Evolutionary conservation across 192 early-diverging fungal species (phyloP), one percentile per base, ranked within the genome.

Genomic region (Backusella mclennaniae): DNA sequence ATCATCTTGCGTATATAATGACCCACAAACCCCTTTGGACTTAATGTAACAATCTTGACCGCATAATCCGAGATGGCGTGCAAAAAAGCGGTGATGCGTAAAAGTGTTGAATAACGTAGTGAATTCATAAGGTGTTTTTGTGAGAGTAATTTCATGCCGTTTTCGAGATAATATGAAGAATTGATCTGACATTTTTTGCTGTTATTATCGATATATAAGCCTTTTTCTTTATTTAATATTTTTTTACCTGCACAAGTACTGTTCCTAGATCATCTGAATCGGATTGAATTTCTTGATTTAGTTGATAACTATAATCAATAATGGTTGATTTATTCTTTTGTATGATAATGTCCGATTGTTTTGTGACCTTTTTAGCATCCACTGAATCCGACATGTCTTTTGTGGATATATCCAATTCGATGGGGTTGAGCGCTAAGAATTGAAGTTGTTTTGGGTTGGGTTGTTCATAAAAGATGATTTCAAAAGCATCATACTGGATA

Each of bases 341-440:
- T 2, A 59, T 26, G 3, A 26, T 2, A 23, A 49, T 73, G 1
- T 70, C 52, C 8, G 70, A 38, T 53, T 68, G 63, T 17, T 74
- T 46, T 6, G 67, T 74, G 2, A 67, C 23, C 21, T 41, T 33
- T 23, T 67, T 36, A 3, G 39, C 15, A 29, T 14, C 38, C 3
- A n/a, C 29, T 1, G 39, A 26, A 38, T 17, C 35, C 17, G 69
- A 49, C 23, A 63, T 71, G 9, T 76, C 74, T 59, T 76, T 76
- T 11, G 73, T 72, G 4, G 90, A 89, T 3, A 94, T 86, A 75
- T 94, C 93, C 3, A 94, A 76, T 17, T 86, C 83, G 9, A 94
- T 77, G 2, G 93, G 91, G 21, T 92, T 86, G 1, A 91, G 81
- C 17, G 91, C 91, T 15, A 91, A 79, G 73, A 91, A 94, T 67